These are phyloP conservation scores for Xylaria nigripes DNA, from an alignment of 495 filamentous ascomycete genomes.

Conservation along the genomic window DNA sequence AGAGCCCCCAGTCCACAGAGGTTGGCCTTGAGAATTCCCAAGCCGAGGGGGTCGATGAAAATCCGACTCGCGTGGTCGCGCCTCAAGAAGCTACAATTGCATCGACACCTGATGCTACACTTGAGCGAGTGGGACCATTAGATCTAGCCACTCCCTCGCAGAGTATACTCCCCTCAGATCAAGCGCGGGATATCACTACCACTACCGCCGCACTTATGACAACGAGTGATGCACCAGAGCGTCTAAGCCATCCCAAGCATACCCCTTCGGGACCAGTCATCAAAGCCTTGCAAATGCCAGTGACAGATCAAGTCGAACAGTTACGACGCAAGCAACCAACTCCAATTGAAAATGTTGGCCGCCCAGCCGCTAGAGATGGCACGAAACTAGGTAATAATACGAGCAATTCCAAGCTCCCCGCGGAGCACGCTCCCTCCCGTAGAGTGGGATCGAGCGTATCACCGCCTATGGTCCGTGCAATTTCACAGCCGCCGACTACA, in stretches of 20 bases:
- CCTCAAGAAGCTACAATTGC: conserved; percentile 17
- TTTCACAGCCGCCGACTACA: conserved; percentile 54
- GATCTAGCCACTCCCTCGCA: conserved; percentile 56
- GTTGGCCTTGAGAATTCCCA: conserved; percentile 8
- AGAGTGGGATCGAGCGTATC: conserved; percentile 41
- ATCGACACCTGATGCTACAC: conserved; percentile 14
- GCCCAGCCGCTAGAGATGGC: conserved; percentile 15
- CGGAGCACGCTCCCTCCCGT: conserved; percentile 37
- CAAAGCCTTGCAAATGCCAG: conserved; percentile 20
- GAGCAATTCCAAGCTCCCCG: conserved; percentile 7
- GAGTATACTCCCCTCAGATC: conserved; percentile 8
- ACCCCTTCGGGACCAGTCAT: conserved; percentile 1
- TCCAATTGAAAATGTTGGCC: conserved; percentile 21
- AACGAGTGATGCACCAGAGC: background rate
- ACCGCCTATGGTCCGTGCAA: conserved; percentile 59
- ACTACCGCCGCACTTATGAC: conserved; percentile 1
- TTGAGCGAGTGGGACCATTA: conserved; percentile 57
- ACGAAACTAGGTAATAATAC: conserved; percentile 7
- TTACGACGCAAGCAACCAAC: conserved; percentile 36
- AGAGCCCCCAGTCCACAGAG: conserved; percentile 20
- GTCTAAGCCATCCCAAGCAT: conserved; percentile 8
- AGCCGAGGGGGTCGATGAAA: conserved; percentile 16
- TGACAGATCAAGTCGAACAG: conserved; percentile 45
- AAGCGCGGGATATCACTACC: background rate
- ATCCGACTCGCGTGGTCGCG: conserved; percentile 5